These are phyloP conservation scores for Aquilaria agallochum DNA, from an alignment of 441 rosid genomes.

Conservation along the genomic window DNA sequence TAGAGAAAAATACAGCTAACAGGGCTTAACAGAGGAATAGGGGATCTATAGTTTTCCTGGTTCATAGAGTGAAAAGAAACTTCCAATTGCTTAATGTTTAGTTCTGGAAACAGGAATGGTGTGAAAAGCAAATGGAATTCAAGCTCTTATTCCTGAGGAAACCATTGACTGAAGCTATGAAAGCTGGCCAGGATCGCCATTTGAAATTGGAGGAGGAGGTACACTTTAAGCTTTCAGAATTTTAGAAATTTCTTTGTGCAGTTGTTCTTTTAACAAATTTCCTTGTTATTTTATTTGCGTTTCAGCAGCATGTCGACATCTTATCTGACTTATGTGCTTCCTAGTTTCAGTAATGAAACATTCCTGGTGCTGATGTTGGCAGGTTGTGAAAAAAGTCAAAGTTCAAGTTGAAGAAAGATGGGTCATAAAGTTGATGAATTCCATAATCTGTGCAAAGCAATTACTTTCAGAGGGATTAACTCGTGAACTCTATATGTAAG, in stretches of 20 bases:
- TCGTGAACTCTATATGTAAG: slow-evolving; percentile 84
- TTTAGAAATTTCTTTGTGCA: slow-evolving; percentile 1
- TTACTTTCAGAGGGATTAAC: slow-evolving; percentile 66
- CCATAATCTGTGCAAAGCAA: slow-evolving; percentile 58
- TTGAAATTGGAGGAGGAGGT: slow-evolving; percentile 74
- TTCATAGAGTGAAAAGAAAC: too few species aligned
- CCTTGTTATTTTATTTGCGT: background rate
- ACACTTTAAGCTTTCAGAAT: background rate
- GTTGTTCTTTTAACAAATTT: slow-evolving; percentile 4
- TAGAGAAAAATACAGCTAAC: too few species aligned
- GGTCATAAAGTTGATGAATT: slow-evolving; percentile 64
- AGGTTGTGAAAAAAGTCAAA: slow-evolving; percentile 53
- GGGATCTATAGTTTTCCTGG: too few species aligned
- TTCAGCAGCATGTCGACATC: too few species aligned
- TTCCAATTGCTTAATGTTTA: too few species aligned
- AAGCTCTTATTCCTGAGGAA: slow-evolving; percentile 35
- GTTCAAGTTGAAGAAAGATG: slow-evolving; percentile 61
- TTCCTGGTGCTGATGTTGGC: slow-evolving; percentile 12
- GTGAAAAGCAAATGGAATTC: slow-evolving; percentile 80
- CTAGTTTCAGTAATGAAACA: background rate
- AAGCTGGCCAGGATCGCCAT: slow-evolving; percentile 70
- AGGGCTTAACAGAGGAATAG: too few species aligned
- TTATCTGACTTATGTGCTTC: too few species aligned
- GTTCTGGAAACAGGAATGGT: slow-evolving; percentile 66
- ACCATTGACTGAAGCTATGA: slow-evolving; percentile 58